Percentiles rank a stretch among this genome's conserved stretches.
phyloP scores from a whole-genome alignment of 108 stramenopile genomes.

The Conticribra weissflogii region DNA sequence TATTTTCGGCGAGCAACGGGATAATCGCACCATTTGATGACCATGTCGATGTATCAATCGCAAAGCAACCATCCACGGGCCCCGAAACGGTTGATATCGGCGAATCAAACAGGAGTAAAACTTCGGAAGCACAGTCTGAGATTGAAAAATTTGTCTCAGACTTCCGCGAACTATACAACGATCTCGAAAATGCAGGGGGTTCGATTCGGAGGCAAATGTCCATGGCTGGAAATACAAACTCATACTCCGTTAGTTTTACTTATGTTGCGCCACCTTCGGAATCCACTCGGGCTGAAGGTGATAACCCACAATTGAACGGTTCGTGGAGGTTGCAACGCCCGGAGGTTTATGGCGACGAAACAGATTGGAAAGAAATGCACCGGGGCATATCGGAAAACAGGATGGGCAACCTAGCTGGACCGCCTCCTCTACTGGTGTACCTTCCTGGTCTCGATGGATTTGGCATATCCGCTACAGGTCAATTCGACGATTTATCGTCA shows the following conservation, averaged over 20 bases:
- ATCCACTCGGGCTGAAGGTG: not conserved
- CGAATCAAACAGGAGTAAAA: too few species aligned
- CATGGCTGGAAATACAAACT: not conserved
- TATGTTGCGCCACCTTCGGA: constrained; percentile 34
- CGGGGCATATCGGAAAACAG: constrained; percentile 13
- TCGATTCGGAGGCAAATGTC: constrained; percentile 29
- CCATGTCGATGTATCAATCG: too few species aligned
- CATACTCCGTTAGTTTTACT: constrained; percentile 29
- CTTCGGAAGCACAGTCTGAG: constrained; percentile 8
- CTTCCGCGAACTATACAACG: constrained; percentile 32
- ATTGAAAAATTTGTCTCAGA: constrained; percentile 32
- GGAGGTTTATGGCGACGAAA: constrained; percentile 11
- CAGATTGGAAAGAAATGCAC: constrained; percentile 24
- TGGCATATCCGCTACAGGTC: constrained; percentile 81
- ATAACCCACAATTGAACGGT: constrained; percentile 20
- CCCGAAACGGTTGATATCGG: too few species aligned
- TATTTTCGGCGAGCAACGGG: too few species aligned
- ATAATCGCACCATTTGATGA: too few species aligned
- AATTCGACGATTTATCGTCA: constrained; percentile 79
- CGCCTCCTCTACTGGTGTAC: constrained; percentile 60
- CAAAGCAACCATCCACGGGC: too few species aligned
- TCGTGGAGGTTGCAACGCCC: constrained; percentile 40
- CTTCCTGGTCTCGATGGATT: constrained; percentile 89
- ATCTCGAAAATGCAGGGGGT: constrained; percentile 45
- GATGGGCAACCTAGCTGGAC: not conserved